Evolutionary conservation across 768 basidiomycete genomes (phyloP).

Genomic region (Suillus americanus): DNA sequence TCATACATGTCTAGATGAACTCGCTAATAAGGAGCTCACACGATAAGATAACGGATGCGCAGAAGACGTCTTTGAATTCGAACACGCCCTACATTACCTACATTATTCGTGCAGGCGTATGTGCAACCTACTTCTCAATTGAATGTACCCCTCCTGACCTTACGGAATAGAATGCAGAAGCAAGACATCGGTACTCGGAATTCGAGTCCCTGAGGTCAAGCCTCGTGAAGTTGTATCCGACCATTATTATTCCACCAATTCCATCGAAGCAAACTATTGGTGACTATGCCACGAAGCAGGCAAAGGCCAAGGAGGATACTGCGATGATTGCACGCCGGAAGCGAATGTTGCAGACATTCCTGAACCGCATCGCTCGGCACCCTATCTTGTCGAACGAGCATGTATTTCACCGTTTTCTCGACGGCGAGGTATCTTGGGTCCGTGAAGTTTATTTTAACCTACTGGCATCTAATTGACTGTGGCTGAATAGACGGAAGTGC

Average conservation of each 20-base stretch:
- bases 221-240: conserved; percentile 88
- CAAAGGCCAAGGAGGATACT: conserved; percentile 94
- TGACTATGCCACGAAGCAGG: conserved; percentile 96
- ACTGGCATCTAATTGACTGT: conserved; percentile 9
- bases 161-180: conserved; percentile 64
- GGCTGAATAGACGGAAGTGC: conserved; percentile 71
- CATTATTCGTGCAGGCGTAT: conserved; percentile 85
- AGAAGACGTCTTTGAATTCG: conserved; percentile 91
- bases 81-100: conserved; percentile 92
- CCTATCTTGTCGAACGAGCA: conserved; percentile 96
- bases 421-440: conserved; percentile 96
- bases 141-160: conserved; percentile 10
- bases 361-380: conserved; percentile 86
- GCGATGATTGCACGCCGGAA: conserved; percentile 89
- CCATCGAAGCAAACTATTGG: conserved; percentile 94
- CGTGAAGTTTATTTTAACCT: conserved; percentile 21
- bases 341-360: conserved; percentile 93
- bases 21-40: conserved; percentile 12
- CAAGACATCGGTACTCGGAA: conserved; percentile 92
- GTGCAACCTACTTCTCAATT: conserved; percentile 18
- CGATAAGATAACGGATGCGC: conserved; percentile 86
- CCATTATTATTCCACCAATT: conserved; percentile 95
- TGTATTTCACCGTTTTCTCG: conserved; percentile 93
- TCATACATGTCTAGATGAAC: not conserved
- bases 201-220: conserved; percentile 90